Conservation (phyloP, 2,329 filamentous ascomycete species). For the Nigrospora osmanthi region DNA sequence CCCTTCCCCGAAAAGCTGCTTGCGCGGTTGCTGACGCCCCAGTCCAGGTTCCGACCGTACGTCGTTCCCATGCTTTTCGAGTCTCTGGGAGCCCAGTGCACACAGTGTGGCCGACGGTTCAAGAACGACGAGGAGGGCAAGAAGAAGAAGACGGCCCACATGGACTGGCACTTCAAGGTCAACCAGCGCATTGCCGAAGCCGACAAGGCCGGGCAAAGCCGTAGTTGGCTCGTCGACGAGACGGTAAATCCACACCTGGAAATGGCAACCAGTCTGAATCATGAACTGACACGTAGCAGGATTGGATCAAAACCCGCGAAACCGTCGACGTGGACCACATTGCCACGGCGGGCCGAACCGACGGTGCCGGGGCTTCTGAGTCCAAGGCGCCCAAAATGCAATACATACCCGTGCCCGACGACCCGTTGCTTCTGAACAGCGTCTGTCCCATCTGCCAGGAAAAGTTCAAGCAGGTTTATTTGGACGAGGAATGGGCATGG, state of each 20-base stretch:
- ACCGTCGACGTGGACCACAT: slow-evolving; percentile 58
- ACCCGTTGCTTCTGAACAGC: slow-evolving; percentile 64
- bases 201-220: slow-evolving; percentile 77
- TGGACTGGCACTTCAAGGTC: slow-evolving; percentile 97
- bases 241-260: slow-evolving; percentile 43
- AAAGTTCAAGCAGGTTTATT: slow-evolving; percentile 85
- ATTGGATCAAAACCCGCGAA: slow-evolving; percentile 86
- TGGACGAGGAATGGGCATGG: slow-evolving; percentile 96
- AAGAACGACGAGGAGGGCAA: slow-evolving; percentile 67
- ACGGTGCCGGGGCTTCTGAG: slow-evolving; percentile 27
- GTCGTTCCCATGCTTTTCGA: slow-evolving; percentile 72
- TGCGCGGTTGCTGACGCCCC: not conserved
- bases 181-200: slow-evolving; percentile 84
- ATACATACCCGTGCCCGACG: slow-evolving; percentile 79
- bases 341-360: slow-evolving; percentile 25
- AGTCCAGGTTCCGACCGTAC: slow-evolving; percentile 61
- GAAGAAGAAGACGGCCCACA: slow-evolving; percentile 80
- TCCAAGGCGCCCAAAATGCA: slow-evolving; percentile 49
- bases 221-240: slow-evolving; percentile 93
- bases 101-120: slow-evolving; percentile 86
- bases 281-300: slow-evolving; percentile 39
- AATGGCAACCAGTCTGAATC: not conserved
- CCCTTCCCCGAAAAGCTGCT: not conserved
- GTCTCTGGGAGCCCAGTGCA: slow-evolving; percentile 76
- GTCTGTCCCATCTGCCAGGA: slow-evolving; percentile 94